A percentile compares a stretch with the other conserved stretches of the same genome.
These are phyloP conservation scores for Beauveria varroae DNA, from an alignment of 2,329 filamentous ascomycete species.

Conservation along the genomic window DNA sequence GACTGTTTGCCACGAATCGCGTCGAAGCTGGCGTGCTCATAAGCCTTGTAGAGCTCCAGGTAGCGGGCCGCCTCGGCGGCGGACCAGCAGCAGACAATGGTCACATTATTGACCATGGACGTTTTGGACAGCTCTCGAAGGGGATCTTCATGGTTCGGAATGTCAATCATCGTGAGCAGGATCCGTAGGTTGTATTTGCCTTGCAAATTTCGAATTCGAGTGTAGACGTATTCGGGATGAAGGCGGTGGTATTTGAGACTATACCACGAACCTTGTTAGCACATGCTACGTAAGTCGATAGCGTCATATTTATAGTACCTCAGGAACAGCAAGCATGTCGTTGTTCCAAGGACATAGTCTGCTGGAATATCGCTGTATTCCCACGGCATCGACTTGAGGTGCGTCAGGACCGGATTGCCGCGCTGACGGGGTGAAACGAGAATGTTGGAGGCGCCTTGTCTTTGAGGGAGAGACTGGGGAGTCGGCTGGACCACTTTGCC, in stretches of 20 bases:
- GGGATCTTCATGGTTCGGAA: conserved; percentile 85
- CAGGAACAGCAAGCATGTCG: conserved; percentile 86
- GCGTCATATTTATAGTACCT: conserved; percentile 33
- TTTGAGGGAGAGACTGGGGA: conserved; percentile 71
- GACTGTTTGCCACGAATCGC: conserved; percentile 83
- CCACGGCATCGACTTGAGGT: conserved; percentile 78
- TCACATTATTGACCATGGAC: conserved; percentile 85
- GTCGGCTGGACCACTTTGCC: conserved; percentile 74
- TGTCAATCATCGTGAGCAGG: conserved; percentile 86
- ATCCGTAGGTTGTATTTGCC: conserved; percentile 83
- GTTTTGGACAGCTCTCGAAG: conserved; percentile 89
- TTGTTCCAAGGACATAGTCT: conserved; percentile 81
- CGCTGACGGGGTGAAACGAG: conserved; percentile 88
- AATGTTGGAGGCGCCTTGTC: conserved; percentile 63
- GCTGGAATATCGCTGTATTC: conserved; percentile 96
- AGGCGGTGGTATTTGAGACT: conserved; percentile 93
- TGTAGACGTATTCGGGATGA: conserved; percentile 97
- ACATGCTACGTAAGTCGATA: background rate
- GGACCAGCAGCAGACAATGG: conserved; percentile 88
- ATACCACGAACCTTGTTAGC: conserved; percentile 3
- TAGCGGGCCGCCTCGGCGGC: conserved; percentile 90
- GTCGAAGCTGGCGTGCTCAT: conserved; percentile 73
- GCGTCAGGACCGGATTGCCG: conserved; percentile 84
- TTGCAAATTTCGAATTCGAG: conserved; percentile 74
- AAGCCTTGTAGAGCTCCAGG: conserved; percentile 89